Conservation (phyloP, 164 flowering plant genomes). For the Taxillus chinensis region DNA sequence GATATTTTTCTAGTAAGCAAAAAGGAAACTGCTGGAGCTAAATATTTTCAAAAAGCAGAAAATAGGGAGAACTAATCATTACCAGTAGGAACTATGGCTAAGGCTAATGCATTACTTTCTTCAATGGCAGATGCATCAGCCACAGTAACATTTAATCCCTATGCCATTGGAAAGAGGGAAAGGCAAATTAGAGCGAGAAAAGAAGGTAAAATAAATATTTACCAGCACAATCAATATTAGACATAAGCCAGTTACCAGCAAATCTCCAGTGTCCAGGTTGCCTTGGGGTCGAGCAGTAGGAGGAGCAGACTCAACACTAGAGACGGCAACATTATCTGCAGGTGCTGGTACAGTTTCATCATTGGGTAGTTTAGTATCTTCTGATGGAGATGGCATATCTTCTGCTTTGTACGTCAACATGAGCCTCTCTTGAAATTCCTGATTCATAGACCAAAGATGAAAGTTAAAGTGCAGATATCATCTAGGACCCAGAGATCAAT, state of each 20-base stretch:
- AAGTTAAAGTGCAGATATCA: background rate
- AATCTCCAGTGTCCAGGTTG: conserved; percentile 56
- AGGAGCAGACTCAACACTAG: conserved; percentile 17
- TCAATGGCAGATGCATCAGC: conserved; percentile 71
- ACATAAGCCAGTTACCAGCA: conserved; percentile 48
- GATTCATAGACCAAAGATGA: conserved; percentile 1
- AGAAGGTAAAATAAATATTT: background rate
- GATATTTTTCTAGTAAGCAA: background rate
- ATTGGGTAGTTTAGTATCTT: conserved; percentile 27
- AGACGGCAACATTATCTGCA: conserved; percentile 24
- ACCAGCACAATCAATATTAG: background rate
- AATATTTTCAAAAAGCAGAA: background rate
- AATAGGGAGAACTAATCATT: conserved; percentile 1
- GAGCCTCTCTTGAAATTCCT: conserved; percentile 82
- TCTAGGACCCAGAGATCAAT: too few relatives aligned
- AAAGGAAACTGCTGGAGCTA: background rate
- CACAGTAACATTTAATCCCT: conserved; percentile 53
- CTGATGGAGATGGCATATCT: conserved; percentile 38
- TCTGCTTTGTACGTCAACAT: conserved; percentile 81
- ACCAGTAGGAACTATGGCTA: conserved; percentile 83
- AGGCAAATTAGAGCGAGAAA: background rate
- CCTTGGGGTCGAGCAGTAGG: conserved; percentile 23
- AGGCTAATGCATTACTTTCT: conserved; percentile 86
- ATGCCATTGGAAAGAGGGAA: background rate
- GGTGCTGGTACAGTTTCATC: conserved; percentile 41